These are phyloP conservation scores for Ceratobasidium sp. DNA, from an alignment of 1,284 basidiomycete genomes.

Conservation along the genomic window DNA sequence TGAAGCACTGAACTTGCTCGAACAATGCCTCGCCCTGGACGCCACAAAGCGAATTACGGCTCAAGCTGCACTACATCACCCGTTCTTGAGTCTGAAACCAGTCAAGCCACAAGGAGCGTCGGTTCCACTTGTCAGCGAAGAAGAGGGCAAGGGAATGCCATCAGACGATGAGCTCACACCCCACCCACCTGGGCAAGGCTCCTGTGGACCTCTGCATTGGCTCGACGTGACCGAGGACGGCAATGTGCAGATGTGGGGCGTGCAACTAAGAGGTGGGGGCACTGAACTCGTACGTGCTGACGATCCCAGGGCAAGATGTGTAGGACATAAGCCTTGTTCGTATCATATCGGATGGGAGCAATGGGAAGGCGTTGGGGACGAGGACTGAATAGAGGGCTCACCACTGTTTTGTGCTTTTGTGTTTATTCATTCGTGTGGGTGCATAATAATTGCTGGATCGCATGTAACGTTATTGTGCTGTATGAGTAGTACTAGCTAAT, in stretches of 20 bases:
- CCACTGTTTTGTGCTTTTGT: neutral
- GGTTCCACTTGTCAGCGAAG: conserved; percentile 45
- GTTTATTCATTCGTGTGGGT: conserved; percentile 2
- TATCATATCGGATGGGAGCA: conserved; percentile 30
- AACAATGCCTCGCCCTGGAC: conserved; percentile 74
- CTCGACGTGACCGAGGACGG: conserved; percentile 24
- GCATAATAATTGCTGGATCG: neutral
- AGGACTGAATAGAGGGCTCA: neutral
- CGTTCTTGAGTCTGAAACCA: conserved; percentile 62
- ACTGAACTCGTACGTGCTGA: conserved; percentile 39
- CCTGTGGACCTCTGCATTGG: conserved; percentile 22
- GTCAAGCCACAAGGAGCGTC: conserved; percentile 39
- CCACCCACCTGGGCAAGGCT: conserved; percentile 33
- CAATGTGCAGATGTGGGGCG: neutral
- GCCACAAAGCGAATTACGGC: conserved; percentile 79
- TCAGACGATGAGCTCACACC: conserved; percentile 25
- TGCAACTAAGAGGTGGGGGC: conserved; percentile 18
- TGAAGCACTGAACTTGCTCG: conserved; percentile 74
- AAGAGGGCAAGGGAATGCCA: conserved; percentile 40
- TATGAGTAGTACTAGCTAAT: conserved; percentile 13
- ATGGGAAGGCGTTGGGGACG: conserved; percentile 28
- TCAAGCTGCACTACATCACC: conserved; percentile 74
- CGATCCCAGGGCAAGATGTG: conserved; percentile 30
- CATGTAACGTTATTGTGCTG: conserved; percentile 29
- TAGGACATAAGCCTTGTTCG: conserved; percentile 12